Evolutionary conservation across 108 stramenopile genomes (phyloP).

Genomic region (Pelagomonas calceolata): DNA sequence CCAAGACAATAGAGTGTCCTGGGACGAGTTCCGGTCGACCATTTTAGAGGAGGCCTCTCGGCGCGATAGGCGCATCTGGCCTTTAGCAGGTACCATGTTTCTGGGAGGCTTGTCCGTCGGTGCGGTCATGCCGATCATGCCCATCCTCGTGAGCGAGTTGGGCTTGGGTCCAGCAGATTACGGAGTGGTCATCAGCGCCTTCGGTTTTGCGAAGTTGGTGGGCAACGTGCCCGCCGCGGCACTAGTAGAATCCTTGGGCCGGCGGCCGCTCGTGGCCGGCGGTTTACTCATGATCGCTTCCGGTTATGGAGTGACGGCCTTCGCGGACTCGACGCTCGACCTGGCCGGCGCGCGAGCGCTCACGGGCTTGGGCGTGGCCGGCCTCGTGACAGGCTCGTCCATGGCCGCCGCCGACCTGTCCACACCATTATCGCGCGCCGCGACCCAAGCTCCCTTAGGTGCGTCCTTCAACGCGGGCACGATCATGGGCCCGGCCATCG

Average conservation of each 20-base stretch:
- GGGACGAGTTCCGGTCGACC: constrained; percentile 1
- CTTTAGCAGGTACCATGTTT: constrained; percentile 64
- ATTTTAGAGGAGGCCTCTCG: constrained; percentile 5
- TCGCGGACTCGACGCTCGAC: constrained; percentile 50
- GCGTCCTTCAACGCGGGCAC: constrained; percentile 70
- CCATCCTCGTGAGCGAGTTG: constrained; percentile 59
- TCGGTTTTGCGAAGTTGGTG: constrained; percentile 65
- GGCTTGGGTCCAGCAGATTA: constrained; percentile 55
- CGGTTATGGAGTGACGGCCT: constrained; percentile 71
- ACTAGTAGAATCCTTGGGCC: constrained; percentile 66
- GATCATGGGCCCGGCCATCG: constrained; percentile 69
- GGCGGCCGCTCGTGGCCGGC: constrained; percentile 69
- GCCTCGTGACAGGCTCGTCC: constrained; percentile 55
- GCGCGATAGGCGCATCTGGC: constrained; percentile 35
- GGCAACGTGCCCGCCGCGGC: constrained; percentile 76
- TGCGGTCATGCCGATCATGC: constrained; percentile 59
- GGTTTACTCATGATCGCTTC: constrained; percentile 49
- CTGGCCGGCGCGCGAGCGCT: constrained; percentile 57
- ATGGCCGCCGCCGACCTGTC: constrained; percentile 68
- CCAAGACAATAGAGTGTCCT: too few relatives aligned
- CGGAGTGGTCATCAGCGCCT: constrained; percentile 65
- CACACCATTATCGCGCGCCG: constrained; percentile 62
- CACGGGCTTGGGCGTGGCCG: constrained; percentile 65
- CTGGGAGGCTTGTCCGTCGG: constrained; percentile 67
- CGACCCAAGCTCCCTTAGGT: constrained; percentile 66